phyloP scores from a whole-genome alignment of 345 rosid genomes.

The Anastatica hierochuntica region DNA sequence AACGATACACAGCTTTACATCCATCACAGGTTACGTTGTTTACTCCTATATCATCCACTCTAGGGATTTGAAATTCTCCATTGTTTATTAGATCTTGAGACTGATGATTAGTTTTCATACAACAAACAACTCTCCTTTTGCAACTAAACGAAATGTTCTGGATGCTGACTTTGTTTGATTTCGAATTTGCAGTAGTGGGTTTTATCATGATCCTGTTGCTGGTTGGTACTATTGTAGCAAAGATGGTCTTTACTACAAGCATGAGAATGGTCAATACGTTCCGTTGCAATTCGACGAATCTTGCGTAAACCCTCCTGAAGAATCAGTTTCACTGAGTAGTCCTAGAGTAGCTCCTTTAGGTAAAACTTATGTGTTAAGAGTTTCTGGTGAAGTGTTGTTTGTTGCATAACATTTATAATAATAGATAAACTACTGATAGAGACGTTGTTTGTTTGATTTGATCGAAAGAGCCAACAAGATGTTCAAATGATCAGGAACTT shows the following conservation, averaged over 20 bases:
- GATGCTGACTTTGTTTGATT: background rate
- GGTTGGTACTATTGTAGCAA: constrained; percentile 85
- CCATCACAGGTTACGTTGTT: constrained; percentile 49
- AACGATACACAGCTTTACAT: constrained; percentile 46
- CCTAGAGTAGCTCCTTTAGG: constrained; percentile 11
- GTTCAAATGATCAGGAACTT: constrained; percentile 19
- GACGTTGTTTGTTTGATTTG: background rate
- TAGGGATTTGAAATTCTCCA: too few species aligned
- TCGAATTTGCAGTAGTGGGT: constrained; percentile 56
- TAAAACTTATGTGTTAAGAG: background rate
- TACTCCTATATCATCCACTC: too few species aligned
- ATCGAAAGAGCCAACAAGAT: constrained; percentile 32
- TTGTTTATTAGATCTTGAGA: too few species aligned
- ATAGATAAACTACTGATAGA: constrained; percentile 5
- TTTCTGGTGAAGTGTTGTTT: background rate
- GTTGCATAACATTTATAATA: background rate
- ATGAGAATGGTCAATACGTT: constrained; percentile 66
- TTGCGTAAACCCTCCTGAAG: constrained; percentile 11
- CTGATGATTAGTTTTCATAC: background rate
- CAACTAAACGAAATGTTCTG: too few species aligned
- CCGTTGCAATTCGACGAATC: constrained; percentile 34
- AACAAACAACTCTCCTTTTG: too few species aligned
- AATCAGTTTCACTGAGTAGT: constrained; percentile 5
- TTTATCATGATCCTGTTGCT: constrained; percentile 72
- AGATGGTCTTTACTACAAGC: constrained; percentile 71